Conservation (phyloP, 2,329 filamentous ascomycete genomes). For the Orbilia quercus region DNA sequence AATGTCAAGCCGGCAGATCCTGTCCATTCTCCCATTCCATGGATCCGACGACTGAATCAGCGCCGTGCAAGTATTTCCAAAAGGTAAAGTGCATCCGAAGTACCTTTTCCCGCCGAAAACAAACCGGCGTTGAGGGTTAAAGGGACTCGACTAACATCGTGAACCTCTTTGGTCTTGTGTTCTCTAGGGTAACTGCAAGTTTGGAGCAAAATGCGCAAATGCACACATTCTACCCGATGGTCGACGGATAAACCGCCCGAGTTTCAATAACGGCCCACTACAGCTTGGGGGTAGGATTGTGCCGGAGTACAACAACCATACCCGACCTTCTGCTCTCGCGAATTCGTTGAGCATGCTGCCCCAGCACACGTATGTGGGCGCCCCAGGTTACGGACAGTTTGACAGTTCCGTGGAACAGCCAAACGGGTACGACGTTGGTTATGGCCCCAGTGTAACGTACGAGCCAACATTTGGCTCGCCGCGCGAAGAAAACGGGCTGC, state of each 20-base stretch:
- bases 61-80: conserved; percentile 97
- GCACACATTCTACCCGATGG: conserved; percentile 95
- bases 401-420: conserved; percentile 70
- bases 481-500: conserved; percentile 79
- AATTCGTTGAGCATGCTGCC: conserved; percentile 72
- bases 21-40: conserved; percentile 97
- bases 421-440: conserved; percentile 67
- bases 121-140: conserved; percentile 23
- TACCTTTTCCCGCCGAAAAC: conserved; percentile 24
- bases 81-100: conserved; percentile 73
- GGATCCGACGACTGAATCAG: conserved; percentile 82
- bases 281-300: conserved; percentile 76
- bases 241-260: conserved; percentile 83
- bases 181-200: conserved; percentile 93
- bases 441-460: conserved; percentile 47
- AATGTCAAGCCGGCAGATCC: conserved; percentile 93
- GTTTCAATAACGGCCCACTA: conserved; percentile 67
- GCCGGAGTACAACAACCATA: conserved; percentile 72
- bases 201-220: conserved; percentile 96
- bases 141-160: conserved; percentile 36
- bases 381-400: conserved; percentile 64
- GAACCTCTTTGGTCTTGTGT: conserved; percentile 55
- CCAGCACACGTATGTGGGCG: conserved; percentile 65
- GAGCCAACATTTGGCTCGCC: conserved; percentile 83
- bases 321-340: conserved; percentile 77